phyloP scores from a whole-genome alignment of 1,139 yeast genomes.

The Zygosaccharomyces sapae region DNA sequence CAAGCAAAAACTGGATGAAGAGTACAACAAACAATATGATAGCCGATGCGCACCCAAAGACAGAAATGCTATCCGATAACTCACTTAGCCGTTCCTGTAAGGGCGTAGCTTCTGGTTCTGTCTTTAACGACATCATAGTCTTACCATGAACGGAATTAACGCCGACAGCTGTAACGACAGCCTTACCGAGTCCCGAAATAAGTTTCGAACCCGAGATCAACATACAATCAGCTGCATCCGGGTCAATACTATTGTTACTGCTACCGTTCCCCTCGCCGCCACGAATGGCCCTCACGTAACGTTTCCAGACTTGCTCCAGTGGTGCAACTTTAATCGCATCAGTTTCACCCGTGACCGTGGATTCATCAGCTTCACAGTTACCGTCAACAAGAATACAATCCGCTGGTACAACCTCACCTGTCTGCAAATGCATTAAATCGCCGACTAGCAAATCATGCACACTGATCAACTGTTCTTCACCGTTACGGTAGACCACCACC shows the following conservation, averaged over 20 bases:
- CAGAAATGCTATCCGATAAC: constrained; percentile 89
- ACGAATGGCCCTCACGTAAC: constrained; percentile 25
- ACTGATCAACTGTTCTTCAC: constrained; percentile 63
- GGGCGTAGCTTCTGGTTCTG: constrained; percentile 81
- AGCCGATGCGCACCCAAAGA: constrained; percentile 87
- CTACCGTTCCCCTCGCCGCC: constrained; percentile 21
- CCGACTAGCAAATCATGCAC: constrained; percentile 81
- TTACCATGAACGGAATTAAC: constrained; percentile 83
- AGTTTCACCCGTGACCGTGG: constrained; percentile 91
- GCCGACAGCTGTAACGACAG: constrained; percentile 88
- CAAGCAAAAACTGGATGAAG: constrained; percentile 70
- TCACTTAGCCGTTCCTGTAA: constrained; percentile 74
- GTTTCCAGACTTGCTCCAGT: constrained; percentile 45
- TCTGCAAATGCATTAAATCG: constrained; percentile 74
- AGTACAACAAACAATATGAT: constrained; percentile 69
- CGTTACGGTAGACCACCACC: constrained; percentile 71
- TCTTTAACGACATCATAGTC: constrained; percentile 73
- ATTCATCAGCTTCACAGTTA: constrained; percentile 80
- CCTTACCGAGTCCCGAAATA: constrained; percentile 80
- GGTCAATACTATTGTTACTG: too few species aligned
- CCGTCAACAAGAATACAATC: constrained; percentile 77
- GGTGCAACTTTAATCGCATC: constrained; percentile 68
- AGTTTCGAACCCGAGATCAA: constrained; percentile 89
- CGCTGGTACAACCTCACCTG: constrained; percentile 92
- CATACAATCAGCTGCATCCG: constrained; percentile 37